Base-by-base conservation (phyloP, 164 flowering plant species). In the Nymphaea thermarum region DNA sequence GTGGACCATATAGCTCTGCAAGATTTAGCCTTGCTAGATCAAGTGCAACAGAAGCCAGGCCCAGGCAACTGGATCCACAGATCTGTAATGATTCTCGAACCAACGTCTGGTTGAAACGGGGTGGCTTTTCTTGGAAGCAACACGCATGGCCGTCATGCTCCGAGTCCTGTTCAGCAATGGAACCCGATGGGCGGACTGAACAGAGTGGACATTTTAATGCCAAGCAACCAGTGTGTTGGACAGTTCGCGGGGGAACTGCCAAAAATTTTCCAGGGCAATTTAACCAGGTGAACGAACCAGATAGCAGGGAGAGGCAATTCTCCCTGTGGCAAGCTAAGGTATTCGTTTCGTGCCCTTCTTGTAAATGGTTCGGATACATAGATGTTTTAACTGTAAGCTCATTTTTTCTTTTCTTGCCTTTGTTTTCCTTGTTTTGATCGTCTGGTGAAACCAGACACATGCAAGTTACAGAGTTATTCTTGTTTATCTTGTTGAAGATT, bases 41-140 rank as follows among this genome's bases (percentile, higher is more conserved):
- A 3, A 51, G 5, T 51, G 57, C 57, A 51, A 51, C 57, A 51
- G 12, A 8, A 51, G 57, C 57, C 57, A 51, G 57, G 8, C 57
- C 57, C 8, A 51, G 4, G 84, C 79, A 16, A 68, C 81, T 4
- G 0, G 76, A 45, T 70, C 60, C 64, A 44, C 72, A 70, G 71
- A 79, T 53, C 80, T 80, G 84, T 71, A 78, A 0, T 79, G 82
- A 41, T 8, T 65, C 36, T 60, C 73, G 62, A 77, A 77, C 70
- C 87, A 75, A 25, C 36, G 65, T 69, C 73, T 66, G 68, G 64
- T 41, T 62, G 78, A 64, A 76, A 77, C 75, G 82, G 73, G 11
- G 36, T 64, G 45, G 65, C 70, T n/a, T 69, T 51, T 15, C 76
- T 73, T 61, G 78, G 72, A 44, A 69, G 75, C 67, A 79, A 77